A percentile compares a stretch with the other conserved stretches of the same genome.
Evolutionary conservation across 495 filamentous ascomycete genomes (phyloP).

Genomic region (Neurospora sp.): DNA sequence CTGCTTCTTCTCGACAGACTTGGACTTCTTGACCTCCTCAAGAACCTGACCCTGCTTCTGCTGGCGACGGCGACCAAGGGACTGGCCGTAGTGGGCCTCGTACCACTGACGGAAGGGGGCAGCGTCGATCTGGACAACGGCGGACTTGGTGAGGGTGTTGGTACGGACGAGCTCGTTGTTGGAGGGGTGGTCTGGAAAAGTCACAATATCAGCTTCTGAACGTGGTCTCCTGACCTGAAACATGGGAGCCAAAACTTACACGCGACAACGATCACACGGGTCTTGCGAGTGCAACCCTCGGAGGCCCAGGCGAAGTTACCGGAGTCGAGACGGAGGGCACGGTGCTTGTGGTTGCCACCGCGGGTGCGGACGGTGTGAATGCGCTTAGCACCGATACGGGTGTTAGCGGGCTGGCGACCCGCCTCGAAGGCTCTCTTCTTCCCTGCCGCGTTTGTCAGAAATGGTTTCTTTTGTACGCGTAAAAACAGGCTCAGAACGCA

Average conservation of each 20-base stretch:
- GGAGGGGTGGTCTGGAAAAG: constrained; percentile 66
- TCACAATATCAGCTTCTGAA: constrained; percentile 3
- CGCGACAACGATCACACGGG: constrained; percentile 92
- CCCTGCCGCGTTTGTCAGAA: constrained; percentile 37
- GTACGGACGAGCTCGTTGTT: constrained; percentile 99
- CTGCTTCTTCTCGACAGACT: constrained; percentile 91
- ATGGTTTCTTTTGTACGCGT: constrained; percentile 20
- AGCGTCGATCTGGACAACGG: constrained; percentile 97
- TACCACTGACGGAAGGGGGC: constrained; percentile 99
- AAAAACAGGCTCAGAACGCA: constrained; percentile 53
- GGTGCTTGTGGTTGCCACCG: constrained; percentile 99
- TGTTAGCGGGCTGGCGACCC: constrained; percentile 97
- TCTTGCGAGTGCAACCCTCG: constrained; percentile 94
- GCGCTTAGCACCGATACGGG: constrained; percentile 96
- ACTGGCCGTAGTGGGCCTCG: constrained; percentile 94
- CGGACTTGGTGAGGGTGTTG: constrained; percentile 98
- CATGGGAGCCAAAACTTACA: constrained; percentile 29
- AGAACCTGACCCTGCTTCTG: constrained; percentile 53
- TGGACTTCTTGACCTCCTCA: constrained; percentile 79
- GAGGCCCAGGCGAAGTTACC: constrained; percentile 99
- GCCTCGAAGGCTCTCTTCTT: constrained; percentile 97
- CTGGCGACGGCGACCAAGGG: constrained; percentile 83
- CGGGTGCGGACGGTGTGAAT: constrained; percentile 98
- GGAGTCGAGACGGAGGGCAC: constrained; percentile 95
- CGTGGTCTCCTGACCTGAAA: neutral